Evolutionary conservation across 495 filamentous ascomycete genomes (phyloP).

Genomic region (Clohesyomyces aquaticus): DNA sequence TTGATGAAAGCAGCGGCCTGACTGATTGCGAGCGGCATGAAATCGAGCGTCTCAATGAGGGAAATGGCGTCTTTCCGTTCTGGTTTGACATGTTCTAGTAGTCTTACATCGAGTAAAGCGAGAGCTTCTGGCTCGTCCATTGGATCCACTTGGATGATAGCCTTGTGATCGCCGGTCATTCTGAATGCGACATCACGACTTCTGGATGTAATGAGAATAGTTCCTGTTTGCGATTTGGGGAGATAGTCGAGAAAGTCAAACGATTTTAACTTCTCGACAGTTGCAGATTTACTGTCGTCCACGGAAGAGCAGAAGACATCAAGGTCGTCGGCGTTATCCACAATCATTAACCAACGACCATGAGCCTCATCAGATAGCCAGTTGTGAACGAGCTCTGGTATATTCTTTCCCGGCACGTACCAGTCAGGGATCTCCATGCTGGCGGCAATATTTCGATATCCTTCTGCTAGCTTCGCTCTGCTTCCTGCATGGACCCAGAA

Average conservation of each 20-base stretch:
- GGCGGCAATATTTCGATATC: conserved; percentile 24
- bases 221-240: conserved; percentile 24
- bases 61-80: conserved; percentile 17
- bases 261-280: neutral
- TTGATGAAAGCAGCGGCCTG: conserved; percentile 36
- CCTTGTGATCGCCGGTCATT: conserved; percentile 42
- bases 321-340: conserved; percentile 28
- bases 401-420: conserved; percentile 17
- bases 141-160: conserved; percentile 51
- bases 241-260: conserved; percentile 6
- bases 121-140: conserved; percentile 46
- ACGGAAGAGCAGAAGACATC: conserved; percentile 1
- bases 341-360: conserved; percentile 24
- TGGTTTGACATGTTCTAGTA: conserved; percentile 31
- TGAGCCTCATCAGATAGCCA: conserved; percentile 25
- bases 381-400: conserved; percentile 18
- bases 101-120: conserved; percentile 50
- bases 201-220: conserved; percentile 31
- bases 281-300: neutral
- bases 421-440: conserved; percentile 10
- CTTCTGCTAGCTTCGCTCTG: conserved; percentile 17
- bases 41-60: conserved; percentile 32
- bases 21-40: conserved; percentile 35
- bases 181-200: conserved; percentile 37
- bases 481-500: conserved; percentile 34